Evolutionary conservation across 768 basidiomycete species (phyloP).

Genomic region (Pleurotus djamor): DNA sequence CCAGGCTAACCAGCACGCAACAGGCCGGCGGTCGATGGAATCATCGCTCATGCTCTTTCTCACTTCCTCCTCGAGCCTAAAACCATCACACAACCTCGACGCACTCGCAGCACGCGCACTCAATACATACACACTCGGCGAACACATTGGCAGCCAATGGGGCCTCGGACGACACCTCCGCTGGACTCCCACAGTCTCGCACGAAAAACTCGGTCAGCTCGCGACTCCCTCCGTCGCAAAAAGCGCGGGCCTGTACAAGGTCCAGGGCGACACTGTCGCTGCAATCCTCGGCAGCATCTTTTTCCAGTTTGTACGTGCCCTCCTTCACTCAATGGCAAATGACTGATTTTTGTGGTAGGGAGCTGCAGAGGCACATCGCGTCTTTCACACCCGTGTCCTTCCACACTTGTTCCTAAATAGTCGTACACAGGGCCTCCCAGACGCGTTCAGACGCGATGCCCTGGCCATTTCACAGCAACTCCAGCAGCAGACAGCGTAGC

Average conservation of each 20-base stretch:
- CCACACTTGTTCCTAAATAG: slow-evolving; percentile 34
- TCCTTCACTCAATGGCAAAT: neutral
- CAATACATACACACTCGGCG: slow-evolving; percentile 70
- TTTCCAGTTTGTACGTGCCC: slow-evolving; percentile 71
- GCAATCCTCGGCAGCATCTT: slow-evolving; percentile 77
- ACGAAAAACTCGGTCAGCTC: slow-evolving; percentile 25
- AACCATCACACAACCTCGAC: slow-evolving; percentile 54
- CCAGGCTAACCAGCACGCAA: neutral
- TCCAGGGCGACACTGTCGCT: slow-evolving; percentile 74
- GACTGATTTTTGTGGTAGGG: slow-evolving; percentile 29
- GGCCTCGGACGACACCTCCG: slow-evolving; percentile 68
- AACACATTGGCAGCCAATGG: slow-evolving; percentile 77
- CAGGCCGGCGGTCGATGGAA: slow-evolving; percentile 77
- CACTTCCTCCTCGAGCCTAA: slow-evolving; percentile 47
- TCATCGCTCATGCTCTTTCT: slow-evolving; percentile 76
- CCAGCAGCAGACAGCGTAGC: neutral
- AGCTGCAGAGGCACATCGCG: slow-evolving; percentile 42
- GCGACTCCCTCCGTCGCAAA: slow-evolving; percentile 38
- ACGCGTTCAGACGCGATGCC: slow-evolving; percentile 47
- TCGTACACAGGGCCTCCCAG: slow-evolving; percentile 35
- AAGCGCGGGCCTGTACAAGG: slow-evolving; percentile 71
- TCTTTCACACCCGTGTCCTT: slow-evolving; percentile 49
- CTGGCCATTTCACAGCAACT: slow-evolving; percentile 35
- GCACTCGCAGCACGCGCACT: slow-evolving; percentile 52
- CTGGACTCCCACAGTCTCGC: slow-evolving; percentile 63